Evolutionary conservation across 2,329 filamentous ascomycete species (phyloP), one percentile per base, ranked within the genome.

Genomic region (Metarhizium anisopliae): DNA sequence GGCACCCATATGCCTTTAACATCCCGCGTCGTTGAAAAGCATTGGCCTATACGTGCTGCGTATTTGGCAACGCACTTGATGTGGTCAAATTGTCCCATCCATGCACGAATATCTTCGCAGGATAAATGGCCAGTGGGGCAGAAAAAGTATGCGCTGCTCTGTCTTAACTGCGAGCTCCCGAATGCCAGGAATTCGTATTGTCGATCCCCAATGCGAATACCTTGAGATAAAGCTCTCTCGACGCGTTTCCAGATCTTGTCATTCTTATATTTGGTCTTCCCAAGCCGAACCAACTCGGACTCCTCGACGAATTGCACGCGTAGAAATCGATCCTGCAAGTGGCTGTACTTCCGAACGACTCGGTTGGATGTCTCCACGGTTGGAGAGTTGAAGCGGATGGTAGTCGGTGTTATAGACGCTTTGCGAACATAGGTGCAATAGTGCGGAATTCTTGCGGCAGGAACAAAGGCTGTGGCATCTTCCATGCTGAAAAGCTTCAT

Each of bases 71-170:
- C 81, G 30, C 87, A 81, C 55, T 79, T 83, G 68, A 96, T 96
- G 59, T 90, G 82, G 14, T 77, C 78, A 63, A 99, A 95, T 14
- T 87, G 74, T 0, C 94, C 94, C 87, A 97, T 95, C 83, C 88
- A 92, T 36, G 77, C 69, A 4, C 93, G 86, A 56, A 99, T 96
- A 52, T 86, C 78, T 18, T 87, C 80, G 54, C 90, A 90, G 1
- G 83, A 86, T 7, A 89, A 66, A 55, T 82, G 75, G 0, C 81
- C 74, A 0, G 83, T 84, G 0, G 88, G 81, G 4, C 89, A 87
- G 68, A 97, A 97, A 71, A 99, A 96, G 66, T 94, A 97, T 0
- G 90, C 92, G 0, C 92, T 89, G 62, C 93, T 85, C 66, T 97
- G 92, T 53, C 93, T 83, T 58, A 99, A 89, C 64, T 99, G 94